Evolutionary conservation across 768 basidiomycete species (phyloP), one percentile per base, ranked within the genome.

Genomic region (Hygrophorus pudorinus): DNA sequence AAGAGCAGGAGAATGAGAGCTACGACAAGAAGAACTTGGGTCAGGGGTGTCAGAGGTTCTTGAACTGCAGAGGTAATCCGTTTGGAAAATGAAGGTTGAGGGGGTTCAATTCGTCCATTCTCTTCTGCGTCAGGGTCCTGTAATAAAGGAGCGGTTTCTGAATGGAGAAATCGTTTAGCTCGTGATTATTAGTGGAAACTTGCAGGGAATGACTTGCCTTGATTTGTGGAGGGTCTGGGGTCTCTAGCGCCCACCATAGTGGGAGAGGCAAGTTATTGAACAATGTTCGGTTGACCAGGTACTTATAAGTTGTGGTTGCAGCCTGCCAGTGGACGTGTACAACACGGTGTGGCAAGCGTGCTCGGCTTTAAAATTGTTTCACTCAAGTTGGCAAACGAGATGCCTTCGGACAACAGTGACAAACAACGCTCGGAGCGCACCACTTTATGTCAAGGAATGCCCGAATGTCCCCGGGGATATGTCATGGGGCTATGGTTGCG

Each of bases 21-120:
- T 37, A 86, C 67, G 14, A 81, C 68, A 9, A 90, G 77, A 1
- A 98, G 78, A 41, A 89, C 67, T 66, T 89, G 85, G 40, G 89
- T 81, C 48, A 96, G 73, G 16, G 83, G 71, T 1, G 90, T 89
- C 29, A 97, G 73, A 1, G 85, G 84, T 55, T 89, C 83, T 50
- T 81, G 79, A 3, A 79, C 75, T 46, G 78, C 66, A 9, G 73
- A 62, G 20, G 75, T 69, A 35, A 84, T 55, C 33, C 65, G 74
- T 49, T 77, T 64, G 34, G 67, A 48, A 42, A 77, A 60, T 1
- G 70, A 62, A 0, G 61, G 53, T 30, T 63, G 37, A 21, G 51
- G 53, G 38, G 48, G 46, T n/a, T 51, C 51, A 38, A 36, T 49
- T 14, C 45, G 30, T 31, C 54, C 56, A 36, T 52, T 57, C 21